Percentiles rank a stretch among this genome's conserved stretches.
Conservation (phyloP, 257 asterid species). For the Plectranthus barbatus region DNA sequence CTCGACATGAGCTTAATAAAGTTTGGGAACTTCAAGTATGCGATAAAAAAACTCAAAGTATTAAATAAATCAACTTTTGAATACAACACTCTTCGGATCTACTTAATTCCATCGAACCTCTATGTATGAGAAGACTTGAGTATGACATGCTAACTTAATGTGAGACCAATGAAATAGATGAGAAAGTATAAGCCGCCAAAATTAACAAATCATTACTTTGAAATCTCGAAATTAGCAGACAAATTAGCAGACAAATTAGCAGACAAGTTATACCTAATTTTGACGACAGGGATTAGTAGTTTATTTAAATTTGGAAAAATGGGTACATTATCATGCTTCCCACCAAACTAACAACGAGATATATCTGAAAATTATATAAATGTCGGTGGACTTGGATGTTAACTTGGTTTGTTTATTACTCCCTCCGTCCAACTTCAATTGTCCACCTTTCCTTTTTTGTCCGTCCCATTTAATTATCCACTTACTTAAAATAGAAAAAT, state of each 20-base stretch:
- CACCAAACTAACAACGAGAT: not conserved
- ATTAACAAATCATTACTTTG: not conserved
- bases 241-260: not conserved
- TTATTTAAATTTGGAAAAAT: not conserved
- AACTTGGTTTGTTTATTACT: not conserved
- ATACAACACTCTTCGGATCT: no score
- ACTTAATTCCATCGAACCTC: no score
- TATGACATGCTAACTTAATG: not conserved
- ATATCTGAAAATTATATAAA: not conserved
- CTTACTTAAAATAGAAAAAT: no score
- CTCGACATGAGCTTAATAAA: no score
- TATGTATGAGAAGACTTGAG: no score
- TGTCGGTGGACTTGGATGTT: not conserved
- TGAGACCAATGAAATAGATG: not conserved
- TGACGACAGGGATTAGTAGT: not conserved
- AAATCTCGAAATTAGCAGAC: not conserved
- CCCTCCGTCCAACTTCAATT: not conserved
- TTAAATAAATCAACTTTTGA: no score
- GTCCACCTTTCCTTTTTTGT: no score
- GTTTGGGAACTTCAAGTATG: no score
- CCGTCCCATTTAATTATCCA: no score
- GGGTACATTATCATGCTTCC: slow-evolving; percentile 3
- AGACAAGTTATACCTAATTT: not conserved
- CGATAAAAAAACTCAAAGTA: no score
- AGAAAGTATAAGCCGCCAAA: not conserved